A percentile compares a stretch with the other conserved stretches of the same genome.
These are phyloP conservation scores for Takakia lepidozioides DNA, from an alignment of 225 moss, liverwort and hornwort species.

Conservation along the genomic window DNA sequence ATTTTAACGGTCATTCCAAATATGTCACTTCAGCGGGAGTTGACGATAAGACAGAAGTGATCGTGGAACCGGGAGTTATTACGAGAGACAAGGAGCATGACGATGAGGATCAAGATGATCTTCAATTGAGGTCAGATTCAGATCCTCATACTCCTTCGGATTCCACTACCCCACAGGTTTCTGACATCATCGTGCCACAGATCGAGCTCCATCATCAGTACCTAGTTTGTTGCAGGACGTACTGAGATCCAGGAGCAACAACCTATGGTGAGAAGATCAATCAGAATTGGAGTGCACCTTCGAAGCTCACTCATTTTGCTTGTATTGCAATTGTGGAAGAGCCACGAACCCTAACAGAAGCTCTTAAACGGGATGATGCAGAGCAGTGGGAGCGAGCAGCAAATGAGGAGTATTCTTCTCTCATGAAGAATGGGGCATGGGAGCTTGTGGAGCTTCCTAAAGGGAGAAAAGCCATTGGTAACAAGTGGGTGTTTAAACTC, in stretches of 20 bases:
- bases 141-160: no score
- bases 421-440: slow-evolving; percentile 5
- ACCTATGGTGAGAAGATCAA: not conserved
- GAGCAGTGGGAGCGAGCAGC: not conserved
- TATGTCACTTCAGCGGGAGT: not conserved
- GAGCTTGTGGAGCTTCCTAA: not conserved
- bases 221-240: no score
- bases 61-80: no score
- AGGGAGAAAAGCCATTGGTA: slow-evolving; percentile 1
- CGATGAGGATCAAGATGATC: not conserved
- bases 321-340: slow-evolving; percentile 1
- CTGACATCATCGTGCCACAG: no score
- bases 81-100: not conserved
- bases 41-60: no score
- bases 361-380: not conserved
- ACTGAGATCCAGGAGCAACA: no score
- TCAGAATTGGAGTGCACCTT: not conserved
- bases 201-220: no score
- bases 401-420: not conserved
- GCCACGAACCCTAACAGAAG: not conserved
- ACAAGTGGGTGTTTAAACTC: slow-evolving; percentile 2
- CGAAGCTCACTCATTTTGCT: not conserved
- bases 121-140: not conserved
- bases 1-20: not conserved
- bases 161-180: no score